Conservation (phyloP, 2,329 filamentous ascomycete species). For the Septoria petroselini region DNA sequence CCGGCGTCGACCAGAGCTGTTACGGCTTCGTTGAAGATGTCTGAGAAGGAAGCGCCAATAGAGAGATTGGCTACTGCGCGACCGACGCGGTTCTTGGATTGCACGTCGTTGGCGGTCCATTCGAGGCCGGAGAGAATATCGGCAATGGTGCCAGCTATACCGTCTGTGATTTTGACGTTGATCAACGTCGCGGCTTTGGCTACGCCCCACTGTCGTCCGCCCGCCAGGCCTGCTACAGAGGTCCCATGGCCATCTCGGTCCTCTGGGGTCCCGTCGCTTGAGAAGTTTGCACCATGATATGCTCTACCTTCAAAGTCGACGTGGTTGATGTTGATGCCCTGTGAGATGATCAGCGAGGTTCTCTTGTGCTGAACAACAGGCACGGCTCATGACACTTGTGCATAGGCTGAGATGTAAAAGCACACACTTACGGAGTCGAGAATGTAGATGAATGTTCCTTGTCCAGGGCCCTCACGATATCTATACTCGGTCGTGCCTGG, state of each 20-base stretch:
- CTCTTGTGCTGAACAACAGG: too few species aligned
- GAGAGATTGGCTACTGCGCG: slow-evolving; percentile 39
- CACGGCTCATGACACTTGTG: too few species aligned
- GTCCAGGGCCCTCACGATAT: slow-evolving; percentile 41
- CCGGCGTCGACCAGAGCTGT: slow-evolving; percentile 39
- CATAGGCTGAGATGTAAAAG: too few species aligned
- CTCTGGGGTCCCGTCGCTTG: slow-evolving; percentile 26
- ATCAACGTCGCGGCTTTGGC: slow-evolving; percentile 45
- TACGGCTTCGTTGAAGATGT: slow-evolving; percentile 40
- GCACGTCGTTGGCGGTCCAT: slow-evolving; percentile 53
- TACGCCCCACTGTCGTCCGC: slow-evolving; percentile 59
- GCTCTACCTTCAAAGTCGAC: slow-evolving; percentile 32
- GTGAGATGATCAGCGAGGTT: too few species aligned
- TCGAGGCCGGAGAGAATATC: slow-evolving; percentile 51
- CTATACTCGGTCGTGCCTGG: slow-evolving; percentile 37
- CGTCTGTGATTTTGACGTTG: slow-evolving; percentile 51
- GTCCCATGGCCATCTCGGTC: slow-evolving; percentile 61
- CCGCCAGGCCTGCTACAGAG: slow-evolving; percentile 62
- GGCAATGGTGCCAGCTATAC: slow-evolving; percentile 47
- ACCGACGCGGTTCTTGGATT: slow-evolving; percentile 72
- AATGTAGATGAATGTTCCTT: slow-evolving; percentile 26
- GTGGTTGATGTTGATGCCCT: slow-evolving; percentile 21
- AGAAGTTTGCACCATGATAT: slow-evolving; percentile 25
- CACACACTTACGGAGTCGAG: slow-evolving; percentile 20
- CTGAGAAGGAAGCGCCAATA: slow-evolving; percentile 40